Evolutionary conservation across 768 basidiomycete species (phyloP).

Genomic region (Pholiota microspora): DNA sequence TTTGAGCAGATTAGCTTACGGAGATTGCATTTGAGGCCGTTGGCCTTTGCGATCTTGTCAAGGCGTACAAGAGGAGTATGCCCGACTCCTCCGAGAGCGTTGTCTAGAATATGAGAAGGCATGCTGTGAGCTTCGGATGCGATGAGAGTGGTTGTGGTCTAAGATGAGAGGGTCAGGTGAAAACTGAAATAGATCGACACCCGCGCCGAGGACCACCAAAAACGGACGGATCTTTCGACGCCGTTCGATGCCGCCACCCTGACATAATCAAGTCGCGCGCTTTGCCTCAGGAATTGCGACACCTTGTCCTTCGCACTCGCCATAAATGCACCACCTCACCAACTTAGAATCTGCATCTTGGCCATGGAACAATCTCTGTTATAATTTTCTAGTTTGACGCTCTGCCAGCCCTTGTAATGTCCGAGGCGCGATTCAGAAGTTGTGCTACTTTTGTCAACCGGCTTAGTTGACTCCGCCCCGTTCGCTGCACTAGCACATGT

Average conservation of each 20-base stretch:
- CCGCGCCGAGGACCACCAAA: conserved; percentile 2
- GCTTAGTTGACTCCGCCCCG: not conserved
- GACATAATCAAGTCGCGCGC: not conserved
- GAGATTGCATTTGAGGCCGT: conserved; percentile 87
- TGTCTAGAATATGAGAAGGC: conserved; percentile 61
- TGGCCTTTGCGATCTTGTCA: conserved; percentile 67
- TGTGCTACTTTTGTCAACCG: not conserved
- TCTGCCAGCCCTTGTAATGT: no score
- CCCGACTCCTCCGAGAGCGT: conserved; percentile 83
- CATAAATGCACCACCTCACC: no score
- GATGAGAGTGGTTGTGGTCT: not conserved
- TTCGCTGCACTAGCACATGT: not conserved
- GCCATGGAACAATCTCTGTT: no score
- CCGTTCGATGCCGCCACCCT: not conserved
- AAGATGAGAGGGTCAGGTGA: not conserved
- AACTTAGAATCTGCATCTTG: no score
- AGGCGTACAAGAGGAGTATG: conserved; percentile 89
- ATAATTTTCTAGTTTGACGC: no score
- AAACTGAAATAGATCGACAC: not conserved
- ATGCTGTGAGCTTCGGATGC: conserved; percentile 17
- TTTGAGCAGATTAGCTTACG: conserved; percentile 45
- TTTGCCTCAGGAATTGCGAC: not conserved
- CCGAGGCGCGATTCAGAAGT: not conserved
- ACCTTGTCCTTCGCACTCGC: not conserved
- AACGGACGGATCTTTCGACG: conserved; percentile 4